Evolutionary conservation across 108 stramenopile genomes (phyloP).

Genomic region (Conticribra guillardii): DNA sequence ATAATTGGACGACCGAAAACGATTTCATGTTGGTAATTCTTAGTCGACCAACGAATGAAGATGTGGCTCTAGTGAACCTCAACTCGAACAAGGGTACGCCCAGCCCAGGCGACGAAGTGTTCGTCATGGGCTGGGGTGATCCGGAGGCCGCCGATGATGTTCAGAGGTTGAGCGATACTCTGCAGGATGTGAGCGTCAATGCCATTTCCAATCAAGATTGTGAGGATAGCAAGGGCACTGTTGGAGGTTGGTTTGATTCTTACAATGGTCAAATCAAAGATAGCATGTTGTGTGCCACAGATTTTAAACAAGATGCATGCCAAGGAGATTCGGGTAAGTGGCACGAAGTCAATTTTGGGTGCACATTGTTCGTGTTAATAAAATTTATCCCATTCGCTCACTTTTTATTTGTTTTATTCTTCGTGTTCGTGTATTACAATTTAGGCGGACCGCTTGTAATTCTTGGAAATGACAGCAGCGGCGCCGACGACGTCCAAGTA

Average conservation of each 20-base stretch:
- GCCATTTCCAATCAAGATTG: conserved; percentile 34
- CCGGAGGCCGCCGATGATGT: conserved; percentile 3
- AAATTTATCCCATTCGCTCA: too few relatives aligned
- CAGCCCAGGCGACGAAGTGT: conserved; percentile 27
- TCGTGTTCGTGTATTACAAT: not conserved
- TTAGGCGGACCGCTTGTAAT: conserved; percentile 22
- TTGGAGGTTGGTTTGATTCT: conserved; percentile 7
- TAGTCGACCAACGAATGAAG: not conserved
- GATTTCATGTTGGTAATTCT: conserved; percentile 28
- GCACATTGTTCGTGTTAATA: too few relatives aligned
- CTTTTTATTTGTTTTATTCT: not conserved
- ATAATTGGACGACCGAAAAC: conserved; percentile 22
- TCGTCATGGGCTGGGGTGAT: conserved; percentile 61
- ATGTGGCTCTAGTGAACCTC: conserved; percentile 20
- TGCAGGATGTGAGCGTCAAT: conserved; percentile 26
- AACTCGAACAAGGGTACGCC: conserved; percentile 37
- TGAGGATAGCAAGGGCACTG: conserved; percentile 5
- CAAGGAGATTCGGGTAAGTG: conserved; percentile 54
- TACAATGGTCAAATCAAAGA: conserved; percentile 37
- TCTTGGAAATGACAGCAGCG: conserved; percentile 6
- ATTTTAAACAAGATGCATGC: conserved; percentile 40
- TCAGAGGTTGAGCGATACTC: conserved; percentile 2
- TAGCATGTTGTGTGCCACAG: conserved; percentile 50
- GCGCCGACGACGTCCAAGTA: conserved; percentile 22
- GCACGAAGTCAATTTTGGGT: too few relatives aligned